Evolutionary conservation across 2,329 filamentous ascomycete genomes (phyloP), one percentile per base, ranked within the genome.

Genomic region (Dryadomyces quercus-mongolicae): DNA sequence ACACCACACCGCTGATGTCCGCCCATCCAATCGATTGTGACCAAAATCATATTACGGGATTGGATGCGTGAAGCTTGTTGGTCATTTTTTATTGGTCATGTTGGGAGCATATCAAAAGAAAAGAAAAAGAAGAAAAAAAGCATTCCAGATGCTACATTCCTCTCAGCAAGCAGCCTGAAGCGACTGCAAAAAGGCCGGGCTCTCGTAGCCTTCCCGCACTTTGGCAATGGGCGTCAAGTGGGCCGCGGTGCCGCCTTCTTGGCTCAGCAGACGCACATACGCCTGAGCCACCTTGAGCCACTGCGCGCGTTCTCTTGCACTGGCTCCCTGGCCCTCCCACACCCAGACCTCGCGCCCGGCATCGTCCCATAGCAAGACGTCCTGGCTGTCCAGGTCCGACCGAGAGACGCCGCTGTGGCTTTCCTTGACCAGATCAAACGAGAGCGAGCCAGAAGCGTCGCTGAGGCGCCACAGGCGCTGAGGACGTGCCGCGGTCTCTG

Each of bases 291-390:
- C 73, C 55, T 71, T 72, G 48, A 83, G 65, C 83, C 83, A 86
- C 63, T 71, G 70, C 5, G 76, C 73, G 64, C 74, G 82, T 67
- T 86, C 83, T 1, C 65, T 67, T 38, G 67, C 66, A 63, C 81
- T 85, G 9, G 82, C 81, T 1, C 70, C 69, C 2, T 67, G 66
- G 0, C 83, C 83, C 61, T 84, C 74, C 83, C 83, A 86, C 2
- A 86, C 79, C 81, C 82, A 86, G 38, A 86, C 69, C 8, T 68
- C 68, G 51, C 65, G 74, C 7, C 81, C 80, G 0, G 70, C 72
- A 59, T 83, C 80, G 56, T 78, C 75, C 20, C 84, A 70, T 20
- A 86, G 63, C 61, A 85, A 86, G 5, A 86, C 75, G 60, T 85
- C 81, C 48, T 74, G 70, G 44, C 72, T 73, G 57, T 82, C 74